Percentiles rank a stretch among this genome's conserved stretches.
These are phyloP conservation scores for Coriolopsis trogii DNA, from an alignment of 1,284 basidiomycete species.

Conservation along the genomic window DNA sequence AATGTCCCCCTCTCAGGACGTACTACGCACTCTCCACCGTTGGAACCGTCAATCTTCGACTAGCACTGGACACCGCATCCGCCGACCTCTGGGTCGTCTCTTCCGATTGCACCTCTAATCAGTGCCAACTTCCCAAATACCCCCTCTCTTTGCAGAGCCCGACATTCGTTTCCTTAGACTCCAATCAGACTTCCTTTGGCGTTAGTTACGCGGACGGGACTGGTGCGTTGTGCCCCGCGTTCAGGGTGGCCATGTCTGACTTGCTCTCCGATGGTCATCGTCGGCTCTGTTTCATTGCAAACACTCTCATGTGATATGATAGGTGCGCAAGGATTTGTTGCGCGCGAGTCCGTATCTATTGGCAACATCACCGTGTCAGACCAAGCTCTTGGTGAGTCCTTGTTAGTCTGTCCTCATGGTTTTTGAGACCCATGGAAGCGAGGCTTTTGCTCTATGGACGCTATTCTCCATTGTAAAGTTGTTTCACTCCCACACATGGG, in stretches of 20 bases:
- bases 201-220: conserved; percentile 69
- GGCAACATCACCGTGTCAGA: conserved; percentile 58
- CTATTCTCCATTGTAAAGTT: no score
- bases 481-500: no score
- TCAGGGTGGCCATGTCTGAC: background rate
- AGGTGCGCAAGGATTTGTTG: conserved; percentile 73
- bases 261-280: conserved; percentile 1
- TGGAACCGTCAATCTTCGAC: conserved; percentile 66
- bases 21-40: conserved; percentile 64
- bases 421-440: no score
- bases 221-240: conserved; percentile 39
- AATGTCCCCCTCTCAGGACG: conserved; percentile 46
- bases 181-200: conserved; percentile 60
- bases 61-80: conserved; percentile 78
- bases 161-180: conserved; percentile 61
- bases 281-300: conserved; percentile 1
- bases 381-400: conserved; percentile 68
- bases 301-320: no score
- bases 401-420: no score
- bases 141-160: conserved; percentile 66
- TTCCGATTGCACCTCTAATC: conserved; percentile 55
- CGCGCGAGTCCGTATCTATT: conserved; percentile 59
- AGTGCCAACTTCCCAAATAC: conserved; percentile 66
- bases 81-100: conserved; percentile 74
- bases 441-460: no score